phyloP scores from a whole-genome alignment of 2,329 filamentous ascomycete genomes.

The Pseudogymnoascus pannorum region DNA sequence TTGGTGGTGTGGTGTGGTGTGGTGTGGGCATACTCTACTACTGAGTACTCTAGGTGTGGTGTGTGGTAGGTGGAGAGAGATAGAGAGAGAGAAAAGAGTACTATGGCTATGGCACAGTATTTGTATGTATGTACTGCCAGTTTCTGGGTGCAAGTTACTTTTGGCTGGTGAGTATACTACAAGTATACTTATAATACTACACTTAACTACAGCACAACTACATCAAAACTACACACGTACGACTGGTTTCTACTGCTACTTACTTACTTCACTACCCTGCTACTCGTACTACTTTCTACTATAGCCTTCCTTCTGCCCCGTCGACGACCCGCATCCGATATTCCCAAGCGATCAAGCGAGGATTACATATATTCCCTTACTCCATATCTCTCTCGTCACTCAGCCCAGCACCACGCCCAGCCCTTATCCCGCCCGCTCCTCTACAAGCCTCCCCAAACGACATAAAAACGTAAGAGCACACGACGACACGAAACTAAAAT shows the following conservation, averaged over 20 bases:
- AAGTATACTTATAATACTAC: background rate
- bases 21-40: no score
- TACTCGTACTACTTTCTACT: background rate
- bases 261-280: no score
- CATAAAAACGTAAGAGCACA: background rate
- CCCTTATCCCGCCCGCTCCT: constrained; percentile 14
- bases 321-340: constrained; percentile 4
- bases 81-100: no score
- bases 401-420: constrained; percentile 19
- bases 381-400: constrained; percentile 22
- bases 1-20: background rate
- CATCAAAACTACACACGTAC: no score
- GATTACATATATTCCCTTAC: constrained; percentile 18
- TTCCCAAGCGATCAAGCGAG: constrained; percentile 7
- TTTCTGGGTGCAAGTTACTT: no score
- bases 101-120: no score
- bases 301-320: constrained; percentile 1
- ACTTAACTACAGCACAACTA: no score
- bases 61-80: background rate
- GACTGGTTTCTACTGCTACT: no score
- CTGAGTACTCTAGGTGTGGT: background rate
- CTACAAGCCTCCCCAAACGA: background rate
- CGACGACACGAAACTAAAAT: constrained; percentile 11
- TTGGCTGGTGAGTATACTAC: background rate
- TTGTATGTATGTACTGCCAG: no score